Percentiles rank a stretch among this genome's conserved stretches.
Evolutionary conservation across 2,329 filamentous ascomycete genomes (phyloP).

Genomic region (Raffaelea arxii): DNA sequence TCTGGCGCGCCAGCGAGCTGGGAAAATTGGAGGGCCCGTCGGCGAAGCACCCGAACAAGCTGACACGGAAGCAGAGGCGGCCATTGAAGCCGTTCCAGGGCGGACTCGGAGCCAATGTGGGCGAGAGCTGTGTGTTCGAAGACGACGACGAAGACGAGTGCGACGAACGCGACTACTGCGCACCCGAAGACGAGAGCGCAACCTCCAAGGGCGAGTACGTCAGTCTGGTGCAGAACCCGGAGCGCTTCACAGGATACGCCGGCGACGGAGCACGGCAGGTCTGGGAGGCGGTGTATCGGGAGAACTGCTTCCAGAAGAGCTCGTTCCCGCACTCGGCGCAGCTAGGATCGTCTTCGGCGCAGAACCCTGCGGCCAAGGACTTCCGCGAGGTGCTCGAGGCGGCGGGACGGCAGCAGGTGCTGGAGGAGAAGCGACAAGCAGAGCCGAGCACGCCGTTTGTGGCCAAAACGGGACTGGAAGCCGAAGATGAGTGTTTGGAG

Average conservation of each 20-base stretch:
- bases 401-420: conserved; percentile 48
- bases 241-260: conserved; percentile 89
- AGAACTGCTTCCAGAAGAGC: conserved; percentile 82
- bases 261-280: conserved; percentile 80
- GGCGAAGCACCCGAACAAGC: conserved; percentile 76
- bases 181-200: conserved; percentile 86
- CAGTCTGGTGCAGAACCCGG: conserved; percentile 83
- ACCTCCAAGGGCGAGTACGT: conserved; percentile 91
- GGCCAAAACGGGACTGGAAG: conserved; percentile 57
- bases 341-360: conserved; percentile 28
- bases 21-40: conserved; percentile 87
- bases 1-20: conserved; percentile 87
- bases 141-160: conserved; percentile 97
- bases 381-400: conserved; percentile 52
- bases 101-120: conserved; percentile 72
- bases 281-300: conserved; percentile 93
- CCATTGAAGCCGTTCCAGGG: conserved; percentile 70
- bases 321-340: conserved; percentile 52
- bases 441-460: conserved; percentile 48
- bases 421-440: conserved; percentile 49
- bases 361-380: conserved; percentile 46
- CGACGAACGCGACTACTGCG: conserved; percentile 92
- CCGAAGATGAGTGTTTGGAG: conserved; percentile 88
- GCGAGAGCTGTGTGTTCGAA: conserved; percentile 93
- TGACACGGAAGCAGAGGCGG: conserved; percentile 60